Evolutionary conservation across 805 yeast species (phyloP).

Genomic region (Kazachstania viticola): DNA sequence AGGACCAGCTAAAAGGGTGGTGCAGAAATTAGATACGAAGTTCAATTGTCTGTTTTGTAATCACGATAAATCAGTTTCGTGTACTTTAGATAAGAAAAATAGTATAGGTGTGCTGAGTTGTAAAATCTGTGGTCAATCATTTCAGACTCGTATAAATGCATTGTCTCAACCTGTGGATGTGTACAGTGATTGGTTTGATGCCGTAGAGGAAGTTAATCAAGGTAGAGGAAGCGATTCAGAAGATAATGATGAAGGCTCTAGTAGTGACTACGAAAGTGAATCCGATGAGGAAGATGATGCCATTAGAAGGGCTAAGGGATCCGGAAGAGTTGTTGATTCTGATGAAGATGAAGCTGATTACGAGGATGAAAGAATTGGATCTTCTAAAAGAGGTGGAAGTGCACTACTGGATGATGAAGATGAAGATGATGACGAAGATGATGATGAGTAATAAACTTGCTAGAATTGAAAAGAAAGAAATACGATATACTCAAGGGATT

Average conservation of each 20-base stretch:
- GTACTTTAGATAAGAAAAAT: slow-evolving; percentile 77
- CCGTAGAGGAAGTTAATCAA: slow-evolving; percentile 57
- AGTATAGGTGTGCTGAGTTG: slow-evolving; percentile 78
- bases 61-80: slow-evolving; percentile 84
- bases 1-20: slow-evolving; percentile 68
- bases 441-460: neutral
- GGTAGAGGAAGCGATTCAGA: slow-evolving; percentile 26
- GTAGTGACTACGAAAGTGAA: slow-evolving; percentile 27
- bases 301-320: neutral
- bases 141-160: slow-evolving; percentile 76
- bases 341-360: slow-evolving; percentile 13
- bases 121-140: slow-evolving; percentile 87
- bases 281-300: slow-evolving; percentile 22
- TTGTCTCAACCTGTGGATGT: slow-evolving; percentile 84
- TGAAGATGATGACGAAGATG: slow-evolving; percentile 5
- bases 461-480: slow-evolving; percentile 1
- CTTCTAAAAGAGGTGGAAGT: slow-evolving; percentile 10
- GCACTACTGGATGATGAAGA: slow-evolving; percentile 16
- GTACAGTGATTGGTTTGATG: slow-evolving; percentile 96
- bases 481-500: too few species aligned
- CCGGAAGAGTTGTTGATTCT: slow-evolving; percentile 3
- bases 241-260: slow-evolving; percentile 23
- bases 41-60: slow-evolving; percentile 92
- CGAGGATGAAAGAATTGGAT: slow-evolving; percentile 13
- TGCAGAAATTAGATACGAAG: slow-evolving; percentile 67